A percentile compares a stretch with the other conserved stretches of the same genome.
Conservation (phyloP, 2,329 filamentous ascomycete genomes). For the Exophiala oligosperma region DNA sequence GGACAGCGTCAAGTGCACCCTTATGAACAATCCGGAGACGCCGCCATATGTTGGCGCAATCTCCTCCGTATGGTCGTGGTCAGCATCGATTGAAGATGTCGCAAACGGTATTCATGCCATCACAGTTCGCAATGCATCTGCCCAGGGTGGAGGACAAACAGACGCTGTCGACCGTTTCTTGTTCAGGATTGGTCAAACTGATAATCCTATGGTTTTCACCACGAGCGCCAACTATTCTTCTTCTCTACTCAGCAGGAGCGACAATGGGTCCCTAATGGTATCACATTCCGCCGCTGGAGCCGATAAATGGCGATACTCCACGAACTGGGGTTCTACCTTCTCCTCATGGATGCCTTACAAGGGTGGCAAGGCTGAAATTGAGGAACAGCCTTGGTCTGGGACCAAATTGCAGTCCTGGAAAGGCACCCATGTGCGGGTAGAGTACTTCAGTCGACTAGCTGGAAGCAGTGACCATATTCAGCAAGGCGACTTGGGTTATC, state of each 20-base stretch:
- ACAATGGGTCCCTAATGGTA: conserved; percentile 48
- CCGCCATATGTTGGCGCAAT: conserved; percentile 53
- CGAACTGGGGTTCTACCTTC: conserved; percentile 61
- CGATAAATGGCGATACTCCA: conserved; percentile 62
- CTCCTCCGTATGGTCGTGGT: conserved; percentile 56
- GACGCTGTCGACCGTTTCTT: conserved; percentile 61
- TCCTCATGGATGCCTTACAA: conserved; percentile 59
- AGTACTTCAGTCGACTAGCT: conserved; percentile 62
- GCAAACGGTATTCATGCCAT: conserved; percentile 62
- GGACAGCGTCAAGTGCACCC: conserved; percentile 48
- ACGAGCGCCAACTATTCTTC: conserved; percentile 58
- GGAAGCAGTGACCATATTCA: conserved; percentile 63
- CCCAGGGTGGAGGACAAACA: conserved; percentile 44
- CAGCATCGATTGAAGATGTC: conserved; percentile 52
- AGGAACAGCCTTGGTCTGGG: conserved; percentile 57
- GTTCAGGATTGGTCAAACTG: conserved; percentile 57
- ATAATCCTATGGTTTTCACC: conserved; percentile 63
- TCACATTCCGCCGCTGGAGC: conserved; percentile 63
- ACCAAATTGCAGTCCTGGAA: conserved; percentile 59
- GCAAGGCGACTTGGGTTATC: conserved; percentile 55
- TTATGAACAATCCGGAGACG: conserved; percentile 36
- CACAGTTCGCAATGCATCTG: conserved; percentile 55
- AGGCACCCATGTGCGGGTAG: conserved; percentile 62
- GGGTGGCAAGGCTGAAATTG: conserved; percentile 52
- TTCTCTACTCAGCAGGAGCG: conserved; percentile 47